Conservation (phyloP, 2,329 filamentous ascomycete species). For the Albifimbria verrucaria region DNA sequence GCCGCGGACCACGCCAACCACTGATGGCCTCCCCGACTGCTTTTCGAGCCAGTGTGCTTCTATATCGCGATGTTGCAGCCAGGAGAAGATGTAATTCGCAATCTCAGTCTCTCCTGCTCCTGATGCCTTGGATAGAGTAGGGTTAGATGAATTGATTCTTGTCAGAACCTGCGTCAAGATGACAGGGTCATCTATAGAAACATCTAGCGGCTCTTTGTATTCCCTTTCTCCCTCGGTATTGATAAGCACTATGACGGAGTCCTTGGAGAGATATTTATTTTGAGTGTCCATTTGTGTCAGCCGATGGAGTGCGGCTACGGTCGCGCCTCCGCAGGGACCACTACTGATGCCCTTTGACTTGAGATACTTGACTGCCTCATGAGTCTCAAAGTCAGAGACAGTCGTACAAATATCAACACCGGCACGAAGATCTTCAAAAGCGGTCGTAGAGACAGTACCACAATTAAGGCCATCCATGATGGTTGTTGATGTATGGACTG, state of each 20-base stretch:
- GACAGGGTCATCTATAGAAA: constrained; percentile 38
- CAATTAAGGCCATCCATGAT: constrained; percentile 77
- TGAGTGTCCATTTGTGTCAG: constrained; percentile 33
- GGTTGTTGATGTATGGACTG: constrained; percentile 55
- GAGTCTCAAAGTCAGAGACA: constrained; percentile 60
- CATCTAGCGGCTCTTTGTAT: constrained; percentile 43
- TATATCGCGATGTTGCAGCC: constrained; percentile 49
- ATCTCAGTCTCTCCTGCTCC: constrained; percentile 45
- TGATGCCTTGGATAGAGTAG: constrained; percentile 34
- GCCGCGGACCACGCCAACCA: constrained; percentile 45
- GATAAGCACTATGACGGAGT: constrained; percentile 62
- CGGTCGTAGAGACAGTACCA: constrained; percentile 62
- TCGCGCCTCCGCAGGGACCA: constrained; percentile 62
- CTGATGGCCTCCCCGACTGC: constrained; percentile 42
- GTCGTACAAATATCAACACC: constrained; percentile 60
- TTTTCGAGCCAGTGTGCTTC: constrained; percentile 48
- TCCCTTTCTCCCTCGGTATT: constrained; percentile 57
- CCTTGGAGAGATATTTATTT: constrained; percentile 32
- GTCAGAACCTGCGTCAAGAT: constrained; percentile 41
- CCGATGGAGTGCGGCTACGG: constrained; percentile 53
- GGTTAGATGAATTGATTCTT: constrained; percentile 47
- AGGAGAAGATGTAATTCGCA: constrained; percentile 43
- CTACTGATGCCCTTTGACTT: constrained; percentile 40
- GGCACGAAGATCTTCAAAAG: constrained; percentile 57
- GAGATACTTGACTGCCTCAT: constrained; percentile 55